Evolutionary conservation across 2,329 filamentous ascomycete genomes (phyloP), one percentile per base, ranked within the genome.

Genomic region (Nemania serpens): DNA sequence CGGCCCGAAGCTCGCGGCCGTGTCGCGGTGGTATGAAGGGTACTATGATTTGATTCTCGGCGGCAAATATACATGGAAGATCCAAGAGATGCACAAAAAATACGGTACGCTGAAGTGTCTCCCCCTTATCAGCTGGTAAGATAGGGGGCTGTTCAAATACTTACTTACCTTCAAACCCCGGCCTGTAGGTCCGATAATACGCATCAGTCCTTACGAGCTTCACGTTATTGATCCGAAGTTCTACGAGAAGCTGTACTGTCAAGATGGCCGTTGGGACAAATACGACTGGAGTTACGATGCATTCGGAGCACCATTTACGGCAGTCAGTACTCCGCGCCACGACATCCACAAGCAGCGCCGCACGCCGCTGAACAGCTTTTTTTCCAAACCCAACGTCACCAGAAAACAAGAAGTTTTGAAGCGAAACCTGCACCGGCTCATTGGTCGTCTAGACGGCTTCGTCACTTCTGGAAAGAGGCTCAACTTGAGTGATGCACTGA

Each of bases 301-400:
- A 1, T 65, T 65, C 29, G 15, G 22, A 2, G n/a, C 52, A 3
- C 1, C 49, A 5, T 41, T 46, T 1, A 22, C 56, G 6, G 49
- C 37, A 4, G 17, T 65, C n/a, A 29, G 46, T 3, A 55, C 57
- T 7, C 1, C 47, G 7, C 48, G 62, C 11, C 63, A 67, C 13
- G n/a, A 22, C 0, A 7, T 59, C 2, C 67, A 69, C 34, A 63
- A 62, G 22, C 39, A 52, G 2, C 58, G 59, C 10, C 66, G 67
- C 3, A 51, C 29, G 17, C 42, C 64, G 5, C 5, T 69, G 10
- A 64, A 53, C 22, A 63, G 63, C 5, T 63, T 66, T 15, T 69
- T 69, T 45, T 68, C 67, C 0, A 66, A 66, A 18, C 20, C 51
- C 3, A 64, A 53, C 2, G 56, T 70, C 3, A 1, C 17, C 1